Base-by-base conservation (phyloP, 2,329 filamentous ascomycete species). In the Coniella vitis region DNA sequence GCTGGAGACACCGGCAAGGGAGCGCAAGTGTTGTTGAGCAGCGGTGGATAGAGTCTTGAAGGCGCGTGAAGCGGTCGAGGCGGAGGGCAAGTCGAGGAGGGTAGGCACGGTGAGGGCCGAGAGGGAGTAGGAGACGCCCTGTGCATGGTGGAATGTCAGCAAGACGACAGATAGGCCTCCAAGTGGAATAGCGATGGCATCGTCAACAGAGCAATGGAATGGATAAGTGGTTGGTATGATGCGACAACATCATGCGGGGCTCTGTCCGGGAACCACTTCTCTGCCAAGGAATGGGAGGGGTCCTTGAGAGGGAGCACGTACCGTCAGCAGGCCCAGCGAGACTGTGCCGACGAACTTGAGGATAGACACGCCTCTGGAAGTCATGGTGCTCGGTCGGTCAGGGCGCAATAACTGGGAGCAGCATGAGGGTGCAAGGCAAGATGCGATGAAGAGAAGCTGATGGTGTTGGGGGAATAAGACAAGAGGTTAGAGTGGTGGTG, bases 311-410 rank as follows among this genome's bases (percentile, higher is more conserved):
- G n/a, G 10, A 2, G 17, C 41, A 73, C 85, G 61, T 79, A 95
- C 90, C 52, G 90, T 95, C 66, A 95, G 71, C 49, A 96, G 77
- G 55, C 91, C 91, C 50, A 96, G 77, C 60, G 86, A 91, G 57
- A 95, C 80, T 45, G 89, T 94, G 62, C 91, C 91, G 58, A 96
- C 86, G 66, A 96, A 95, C 72, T 97, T 96, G 71, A 87, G 81
- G 66, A 86, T 71, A 48, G 87, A 83, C 62, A 95, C 75, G 62
- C 82, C 81, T 60, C 76, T 81, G 59, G 78, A 80, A 59, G 80
- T 75, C 79, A 89, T 86, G 67, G 63, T 73, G 46, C 45, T 53
- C 47, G 55, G 46, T 51, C 29, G 25, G 31, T 47, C 41, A 45
- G 29, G 44, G 41, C 34, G 12, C 41, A 44, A 43, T 45, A 39